phyloP scores from a whole-genome alignment of 805 yeast species.

The Blastobotrys mokoenaii region DNA sequence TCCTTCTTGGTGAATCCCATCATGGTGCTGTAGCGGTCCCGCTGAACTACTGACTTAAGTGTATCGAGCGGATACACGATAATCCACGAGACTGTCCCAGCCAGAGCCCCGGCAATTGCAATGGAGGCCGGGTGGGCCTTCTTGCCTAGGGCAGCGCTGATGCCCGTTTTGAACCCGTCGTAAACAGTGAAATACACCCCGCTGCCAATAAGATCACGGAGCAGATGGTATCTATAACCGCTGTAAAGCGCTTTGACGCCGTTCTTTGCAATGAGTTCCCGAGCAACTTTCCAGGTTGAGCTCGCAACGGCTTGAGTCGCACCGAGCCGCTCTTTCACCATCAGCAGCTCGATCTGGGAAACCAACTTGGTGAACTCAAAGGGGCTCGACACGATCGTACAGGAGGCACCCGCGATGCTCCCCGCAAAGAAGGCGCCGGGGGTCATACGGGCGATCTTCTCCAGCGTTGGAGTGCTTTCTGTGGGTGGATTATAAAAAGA shows the following conservation, averaged over 20 bases:
- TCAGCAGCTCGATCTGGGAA: conserved; percentile 55
- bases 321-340: conserved; percentile 23
- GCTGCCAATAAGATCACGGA: conserved; percentile 63
- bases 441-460: conserved; percentile 9
- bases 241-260: conserved; percentile 64
- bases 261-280: conserved; percentile 46
- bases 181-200: conserved; percentile 69
- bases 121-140: conserved; percentile 36
- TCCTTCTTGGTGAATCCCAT: conserved; percentile 36
- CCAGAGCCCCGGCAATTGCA: conserved; percentile 67
- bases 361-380: conserved; percentile 78
- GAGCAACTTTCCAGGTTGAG: conserved; percentile 38
- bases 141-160: conserved; percentile 23
- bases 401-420: conserved; percentile 50
- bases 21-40: conserved; percentile 63
- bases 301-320: conserved; percentile 17
- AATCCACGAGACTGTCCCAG: conserved; percentile 71
- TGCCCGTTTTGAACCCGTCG: conserved; percentile 57
- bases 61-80: conserved; percentile 77
- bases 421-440: conserved; percentile 41
- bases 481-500: conserved; percentile 11
- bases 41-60: conserved; percentile 63
- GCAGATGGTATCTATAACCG: conserved; percentile 54
- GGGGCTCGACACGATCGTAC: conserved; percentile 57
- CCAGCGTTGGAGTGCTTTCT: conserved; percentile 6